Percentiles rank a stretch among this genome's conserved stretches.
Evolutionary conservation across 495 filamentous ascomycete species (phyloP).

Genomic region (Cryomyces antarcticus): DNA sequence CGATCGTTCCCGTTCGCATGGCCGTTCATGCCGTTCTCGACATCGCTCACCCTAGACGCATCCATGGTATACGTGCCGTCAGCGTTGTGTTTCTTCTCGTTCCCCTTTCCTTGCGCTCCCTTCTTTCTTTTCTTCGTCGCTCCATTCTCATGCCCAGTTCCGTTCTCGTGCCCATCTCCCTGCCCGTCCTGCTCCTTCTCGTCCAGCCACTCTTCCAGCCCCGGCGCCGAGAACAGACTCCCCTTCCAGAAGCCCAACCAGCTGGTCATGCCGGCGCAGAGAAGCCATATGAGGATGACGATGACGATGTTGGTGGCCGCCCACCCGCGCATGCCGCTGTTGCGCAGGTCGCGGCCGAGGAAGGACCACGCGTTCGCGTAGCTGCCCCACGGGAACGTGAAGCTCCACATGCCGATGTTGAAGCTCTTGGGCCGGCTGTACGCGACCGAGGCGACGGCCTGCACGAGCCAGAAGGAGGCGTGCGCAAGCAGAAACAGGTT

Average conservation of each 20-base stretch:
- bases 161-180: neutral
- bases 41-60: neutral
- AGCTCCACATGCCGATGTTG: conserved; percentile 6
- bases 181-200: neutral
- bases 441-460: neutral
- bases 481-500: conserved; percentile 2
- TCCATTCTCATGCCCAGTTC: neutral
- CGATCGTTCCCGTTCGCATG: too few relatives aligned
- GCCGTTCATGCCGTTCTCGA: neutral
- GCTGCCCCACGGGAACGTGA: conserved; percentile 3
- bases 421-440: conserved; percentile 1
- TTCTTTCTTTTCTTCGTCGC: neutral
- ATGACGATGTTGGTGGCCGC: conserved; percentile 1
- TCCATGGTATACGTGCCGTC: neutral
- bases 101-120: neutral
- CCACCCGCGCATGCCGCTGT: conserved; percentile 4
- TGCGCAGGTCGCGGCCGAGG: conserved; percentile 2
- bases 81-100: neutral
- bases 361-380: conserved; percentile 3
- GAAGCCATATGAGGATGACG: conserved; percentile 2
- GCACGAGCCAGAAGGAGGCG: conserved; percentile 4
- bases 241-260: conserved; percentile 1
- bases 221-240: neutral
- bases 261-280: conserved; percentile 2
- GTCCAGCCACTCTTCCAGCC: neutral